phyloP scores from a whole-genome alignment of 1,284 basidiomycete genomes.

The Farysia itapuensis region DNA sequence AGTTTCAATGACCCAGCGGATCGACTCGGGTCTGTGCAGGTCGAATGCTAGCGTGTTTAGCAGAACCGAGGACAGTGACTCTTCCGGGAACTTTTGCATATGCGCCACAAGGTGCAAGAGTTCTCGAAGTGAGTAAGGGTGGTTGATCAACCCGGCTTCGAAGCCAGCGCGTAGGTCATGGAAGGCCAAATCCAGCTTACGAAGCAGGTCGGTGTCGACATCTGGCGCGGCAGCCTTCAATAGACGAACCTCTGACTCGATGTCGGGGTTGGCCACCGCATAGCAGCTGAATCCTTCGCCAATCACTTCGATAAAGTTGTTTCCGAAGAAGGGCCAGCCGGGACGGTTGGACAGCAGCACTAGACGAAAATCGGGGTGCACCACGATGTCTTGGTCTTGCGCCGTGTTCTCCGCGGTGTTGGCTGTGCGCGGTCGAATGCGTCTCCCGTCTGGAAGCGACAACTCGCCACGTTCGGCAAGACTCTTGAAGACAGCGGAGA shows the following conservation, averaged over 20 bases:
- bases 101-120: slow-evolving; percentile 60
- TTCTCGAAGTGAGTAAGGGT: slow-evolving; percentile 60
- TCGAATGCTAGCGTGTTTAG: slow-evolving; percentile 61
- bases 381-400: slow-evolving; percentile 35
- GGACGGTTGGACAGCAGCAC: slow-evolving; percentile 61
- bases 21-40: slow-evolving; percentile 57
- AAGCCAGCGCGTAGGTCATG: slow-evolving; percentile 59
- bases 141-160: slow-evolving; percentile 54
- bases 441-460: slow-evolving; percentile 57
- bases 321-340: slow-evolving; percentile 58
- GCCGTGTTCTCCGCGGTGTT: slow-evolving; percentile 1
- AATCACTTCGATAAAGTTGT: slow-evolving; percentile 58
- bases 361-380: slow-evolving; percentile 60
- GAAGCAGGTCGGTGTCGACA: slow-evolving; percentile 45
- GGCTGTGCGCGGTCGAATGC: slow-evolving; percentile 39
- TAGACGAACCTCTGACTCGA: slow-evolving; percentile 55
- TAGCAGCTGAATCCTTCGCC: slow-evolving; percentile 60
- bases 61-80: slow-evolving; percentile 56
- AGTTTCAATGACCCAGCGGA: slow-evolving; percentile 53
- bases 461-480: slow-evolving; percentile 60
- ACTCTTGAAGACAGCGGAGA: slow-evolving; percentile 59
- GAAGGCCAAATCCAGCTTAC: slow-evolving; percentile 58
- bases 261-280: slow-evolving; percentile 59
- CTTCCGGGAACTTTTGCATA: slow-evolving; percentile 57
- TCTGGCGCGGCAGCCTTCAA: slow-evolving; percentile 57